Percentiles rank a stretch among this genome's conserved stretches.
phyloP scores from a whole-genome alignment of 345 rosid genomes.

The Murraya paniculata region DNA sequence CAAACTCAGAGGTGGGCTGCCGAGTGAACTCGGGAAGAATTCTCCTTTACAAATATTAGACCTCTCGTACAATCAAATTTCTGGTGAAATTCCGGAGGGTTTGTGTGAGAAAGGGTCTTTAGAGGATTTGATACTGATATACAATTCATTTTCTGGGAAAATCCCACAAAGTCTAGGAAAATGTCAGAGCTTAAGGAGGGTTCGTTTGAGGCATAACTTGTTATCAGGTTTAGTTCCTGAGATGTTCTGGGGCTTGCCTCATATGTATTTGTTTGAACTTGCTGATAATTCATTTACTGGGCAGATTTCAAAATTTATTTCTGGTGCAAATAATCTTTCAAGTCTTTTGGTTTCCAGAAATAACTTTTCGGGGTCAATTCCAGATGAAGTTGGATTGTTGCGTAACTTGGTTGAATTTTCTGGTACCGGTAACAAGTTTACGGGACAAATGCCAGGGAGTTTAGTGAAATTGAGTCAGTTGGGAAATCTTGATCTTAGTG shows the following conservation, averaged over 20 bases:
- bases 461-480: constrained; percentile 51
- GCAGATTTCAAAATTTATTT: constrained; percentile 33
- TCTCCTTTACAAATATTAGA: constrained; percentile 53
- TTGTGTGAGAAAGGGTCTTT: constrained; percentile 54
- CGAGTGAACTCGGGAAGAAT: constrained; percentile 61
- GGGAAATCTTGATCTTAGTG: constrained; percentile 64
- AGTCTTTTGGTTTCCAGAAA: constrained; percentile 53
- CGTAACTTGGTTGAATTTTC: constrained; percentile 50
- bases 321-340: constrained; percentile 66
- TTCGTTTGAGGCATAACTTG: constrained; percentile 55
- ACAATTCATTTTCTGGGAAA: constrained; percentile 64
- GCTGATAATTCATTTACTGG: constrained; percentile 61
- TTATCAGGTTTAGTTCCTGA: constrained; percentile 61
- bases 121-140: constrained; percentile 55
- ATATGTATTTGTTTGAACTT: constrained; percentile 61
- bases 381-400: constrained; percentile 52
- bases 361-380: constrained; percentile 57
- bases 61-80: constrained; percentile 59
- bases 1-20: constrained; percentile 57
- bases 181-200: constrained; percentile 63
- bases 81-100: constrained; percentile 59
- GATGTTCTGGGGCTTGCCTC: constrained; percentile 73
- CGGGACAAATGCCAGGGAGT: constrained; percentile 49
- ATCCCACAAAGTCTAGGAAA: constrained; percentile 56
- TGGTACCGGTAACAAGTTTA: constrained; percentile 43